Evolutionary conservation across 2,329 filamentous ascomycete genomes (phyloP), one percentile per base, ranked within the genome.

Genomic region (Claviceps sp.): DNA sequence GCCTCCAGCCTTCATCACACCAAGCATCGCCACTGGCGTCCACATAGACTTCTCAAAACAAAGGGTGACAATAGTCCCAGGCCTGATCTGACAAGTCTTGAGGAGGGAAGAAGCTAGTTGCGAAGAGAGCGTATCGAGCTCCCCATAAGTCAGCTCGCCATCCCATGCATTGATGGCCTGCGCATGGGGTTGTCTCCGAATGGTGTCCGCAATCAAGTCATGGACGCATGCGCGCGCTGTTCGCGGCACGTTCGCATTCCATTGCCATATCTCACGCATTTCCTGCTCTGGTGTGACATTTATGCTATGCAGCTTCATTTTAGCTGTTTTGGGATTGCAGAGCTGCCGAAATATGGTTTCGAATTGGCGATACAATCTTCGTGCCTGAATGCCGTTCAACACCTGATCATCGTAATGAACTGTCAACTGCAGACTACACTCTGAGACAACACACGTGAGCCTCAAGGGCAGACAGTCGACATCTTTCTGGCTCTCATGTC

Each of bases 81-180:
- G 51, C 2, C 53, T 56, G 40, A 71, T 62, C n/a, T 71, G 72
- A n/a, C 59, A 56, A 11, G 16, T 38, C 14, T 59, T 58, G 14
- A 62, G 55, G 1, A 77, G 64, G 51, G 70, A 62, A 4, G 59
- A 58, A 2, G 73, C 73, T 7, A 76, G 63, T 1, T 59, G 57
- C 30, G 67, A 68, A 1, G 74, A 73, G 11, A 70, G 61, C 1
- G 58, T 55, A 37, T 75, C 71, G 2, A 76, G 62, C 47, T 76
- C 67, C 41, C 59, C 50, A 54, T 76, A 77, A 2, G 71, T 74
- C 50, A 75, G 66, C 51, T 60, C 59, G 37, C 74, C 73, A 54
- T 77, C 74, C 72, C 72, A 76, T 0, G 74, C 74, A 51, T 71
- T 61, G n/a, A 77, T 66, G 22, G 74, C 74, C 5, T 65, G 56